Base-by-base conservation (phyloP, 495 filamentous ascomycete species). In the Geopyxis carbonaria region DNA sequence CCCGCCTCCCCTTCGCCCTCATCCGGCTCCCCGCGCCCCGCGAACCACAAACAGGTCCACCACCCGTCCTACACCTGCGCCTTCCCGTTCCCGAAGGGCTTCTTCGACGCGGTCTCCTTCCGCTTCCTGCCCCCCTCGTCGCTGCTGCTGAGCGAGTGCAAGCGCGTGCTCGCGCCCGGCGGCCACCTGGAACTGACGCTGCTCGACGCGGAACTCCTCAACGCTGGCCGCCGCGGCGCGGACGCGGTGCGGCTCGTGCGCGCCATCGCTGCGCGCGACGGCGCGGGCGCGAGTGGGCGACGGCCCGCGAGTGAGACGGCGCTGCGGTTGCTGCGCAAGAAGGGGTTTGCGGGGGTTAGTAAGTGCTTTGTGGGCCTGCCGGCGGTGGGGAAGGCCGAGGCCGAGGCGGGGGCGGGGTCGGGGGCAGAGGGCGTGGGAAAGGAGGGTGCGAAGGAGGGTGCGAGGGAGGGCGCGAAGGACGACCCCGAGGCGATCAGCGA, bases 361-460 rank as follows among this genome's bases (percentile, higher is more conserved):
- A 70, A 79, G 16, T 94, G 87, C 56, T 75, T 85, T 42, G 77
- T 95, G 5, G 82, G 80, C 19, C 78, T 97, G 2, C 89, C 91
- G 2, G 83, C 83, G 0, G 85, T 82, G 2, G 85, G 82, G 19
- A 64, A 67, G 18, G 66, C 87, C 6, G 15, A 42, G 11, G 38
- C 31, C 1, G 4, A 21, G 11, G 14, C 44, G n/a, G n/a, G n/a
- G n/a, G n/a, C 19, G 19, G 13, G 25, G 7, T 28, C 25, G 13
- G 13, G 2, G 38, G 45, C 23, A 47, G 10, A 37, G 43, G 18
- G 4, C 13, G 18, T 5, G 22, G 38, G n/a, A 4, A 39, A 25
- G 36, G 39, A 16, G 48, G 40, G 22, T 39, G 22, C 7, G 35
- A 49, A 41, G 40, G 29, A 39, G 20, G 18, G 8, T 5, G 41